Evolutionary conservation across 805 yeast species (phyloP), one percentile per base, ranked within the genome.

Genomic region (Hanseniaspora opuntiae): DNA sequence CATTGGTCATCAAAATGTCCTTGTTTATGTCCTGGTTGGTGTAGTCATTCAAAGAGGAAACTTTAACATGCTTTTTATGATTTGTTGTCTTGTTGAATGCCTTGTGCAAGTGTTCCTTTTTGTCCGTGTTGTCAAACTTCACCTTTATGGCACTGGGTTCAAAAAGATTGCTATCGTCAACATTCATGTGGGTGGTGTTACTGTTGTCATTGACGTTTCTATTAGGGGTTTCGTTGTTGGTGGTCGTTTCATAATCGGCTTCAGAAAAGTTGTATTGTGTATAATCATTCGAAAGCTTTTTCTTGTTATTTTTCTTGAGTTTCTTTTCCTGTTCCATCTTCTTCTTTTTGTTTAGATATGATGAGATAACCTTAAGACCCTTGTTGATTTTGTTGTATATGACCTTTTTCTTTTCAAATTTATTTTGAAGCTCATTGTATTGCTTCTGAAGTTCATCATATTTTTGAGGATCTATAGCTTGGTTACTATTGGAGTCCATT

Each of bases 231-330:
- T 48, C 46, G 35, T 48, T 48, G 16, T 48, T 48, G 3, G 54
- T 51, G 30, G 54, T 51, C 9, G 45, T 51, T 37, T 51, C 54
- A 25, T 51, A 51, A 22, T 51, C 54, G 9, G 54, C 54, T 30
- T 51, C 54, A 14, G 54, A 51, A 24, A 51, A 51, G 38, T 51
- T 51, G 45, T 51, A 51, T 11, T 51, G 48, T 11, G 37, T 51
- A 25, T 44, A 51, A 22, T 42, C 47, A 25, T 32, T 36, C 6
- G 44, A 37, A 14, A 16, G 10, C 28, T 39, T 20, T 17, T 41
- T 35, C 4, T 33, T n/a, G 10, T 33, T 38, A 20, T 37, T 51
- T 9, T 30, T 44, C 9, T 28, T 22, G 14, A 11, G 12, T 30
- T 40, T 48, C 33, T 12, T 39, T 40, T 51, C 54, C 16, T 39